Percentiles rank a stretch among this genome's conserved stretches.
Conservation (phyloP, 2,329 filamentous ascomycete species). For the Gliomastix tumulicola region DNA sequence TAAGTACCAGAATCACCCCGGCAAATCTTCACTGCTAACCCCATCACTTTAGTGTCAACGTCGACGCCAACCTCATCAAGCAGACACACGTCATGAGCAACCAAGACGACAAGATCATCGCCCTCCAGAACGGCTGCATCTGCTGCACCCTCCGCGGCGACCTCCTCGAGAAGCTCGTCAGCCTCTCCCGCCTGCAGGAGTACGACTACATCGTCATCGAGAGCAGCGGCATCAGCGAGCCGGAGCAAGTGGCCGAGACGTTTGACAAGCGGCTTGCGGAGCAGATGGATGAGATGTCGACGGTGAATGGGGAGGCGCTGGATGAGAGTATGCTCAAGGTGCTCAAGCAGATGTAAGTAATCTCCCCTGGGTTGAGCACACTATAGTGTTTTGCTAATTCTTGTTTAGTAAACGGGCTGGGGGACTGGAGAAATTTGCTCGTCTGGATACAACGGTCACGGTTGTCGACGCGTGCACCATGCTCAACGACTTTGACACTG, state of each 20-base stretch:
- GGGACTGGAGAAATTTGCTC: constrained; percentile 58
- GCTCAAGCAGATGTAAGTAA: constrained; percentile 25
- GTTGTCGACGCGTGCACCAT: constrained; percentile 69
- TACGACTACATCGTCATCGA: constrained; percentile 70
- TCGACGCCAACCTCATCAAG: constrained; percentile 56
- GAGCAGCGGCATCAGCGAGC: constrained; percentile 66
- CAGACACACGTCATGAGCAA: constrained; percentile 47
- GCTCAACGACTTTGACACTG: constrained; percentile 64
- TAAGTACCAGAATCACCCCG: constrained; percentile 17
- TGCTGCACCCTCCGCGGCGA: constrained; percentile 70
- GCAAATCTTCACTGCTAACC: fast-evolving
- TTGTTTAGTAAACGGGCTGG: constrained; percentile 41
- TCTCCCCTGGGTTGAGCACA: background rate
- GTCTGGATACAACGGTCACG: constrained; percentile 64
- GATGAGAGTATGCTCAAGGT: constrained; percentile 25
- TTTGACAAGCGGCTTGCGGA: constrained; percentile 53
- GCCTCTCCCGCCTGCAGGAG: constrained; percentile 49
- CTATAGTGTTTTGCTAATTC: background rate
- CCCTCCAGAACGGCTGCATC: constrained; percentile 68
- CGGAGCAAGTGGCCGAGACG: constrained; percentile 67
- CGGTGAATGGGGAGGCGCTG: constrained; percentile 14
- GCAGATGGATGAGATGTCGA: constrained; percentile 29
- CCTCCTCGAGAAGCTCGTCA: constrained; percentile 61
- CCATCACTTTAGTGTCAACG: constrained; percentile 47
- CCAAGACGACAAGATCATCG: constrained; percentile 57